Base-by-base conservation (phyloP, 345 rosid species). In the Populus pruinosa region DNA sequence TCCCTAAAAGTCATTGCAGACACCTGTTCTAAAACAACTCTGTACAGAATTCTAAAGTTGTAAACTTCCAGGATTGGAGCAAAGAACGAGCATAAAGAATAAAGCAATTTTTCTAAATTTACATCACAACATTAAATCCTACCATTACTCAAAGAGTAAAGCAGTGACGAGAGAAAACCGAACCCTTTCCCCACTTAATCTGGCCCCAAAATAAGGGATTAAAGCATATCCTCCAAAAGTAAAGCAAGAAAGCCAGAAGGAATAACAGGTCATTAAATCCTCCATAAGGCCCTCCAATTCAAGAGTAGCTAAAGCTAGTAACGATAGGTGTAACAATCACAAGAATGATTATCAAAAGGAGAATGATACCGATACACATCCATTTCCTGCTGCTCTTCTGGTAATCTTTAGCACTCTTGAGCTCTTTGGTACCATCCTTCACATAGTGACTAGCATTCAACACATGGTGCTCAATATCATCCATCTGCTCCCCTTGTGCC, bases 401-500 rank as follows among this genome's bases (percentile, higher is more conserved):
- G 82, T 94, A 90, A 4, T 74, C 81, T 82, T 90, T 92, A 0
- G 98, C 99, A 5, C 79, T 78, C 70, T 85, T 91, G 20, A 94
- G 94, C 85, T 94, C 89, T 17, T 87, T 89, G 3, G 97, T 80
- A 2, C 97, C 99, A 64, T 88, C 96, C 70, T 89, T 90, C 27
- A 96, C 99, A 27, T 92, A 92, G 69, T 92, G 91, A 13, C 89
- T 82, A 0, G 97, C 99, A 68, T 86, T 92, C 89, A 92, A 43
- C 72, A 94, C 98, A 66, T 96, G 98, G 70, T 90, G 97, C 81
- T 91, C 97, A 10, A 94, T 96, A 75, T 96, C 95, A 74, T 96
- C 97, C 90, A 96, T 85, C 83, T 96, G 90, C 84, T 94, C 98
- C 2, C 97, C 99, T 70, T 96, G 99, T 0, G 94, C 75, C 82